phyloP scores from a whole-genome alignment of 176 grass and related monocot species.

The Secale cereale region DNA sequence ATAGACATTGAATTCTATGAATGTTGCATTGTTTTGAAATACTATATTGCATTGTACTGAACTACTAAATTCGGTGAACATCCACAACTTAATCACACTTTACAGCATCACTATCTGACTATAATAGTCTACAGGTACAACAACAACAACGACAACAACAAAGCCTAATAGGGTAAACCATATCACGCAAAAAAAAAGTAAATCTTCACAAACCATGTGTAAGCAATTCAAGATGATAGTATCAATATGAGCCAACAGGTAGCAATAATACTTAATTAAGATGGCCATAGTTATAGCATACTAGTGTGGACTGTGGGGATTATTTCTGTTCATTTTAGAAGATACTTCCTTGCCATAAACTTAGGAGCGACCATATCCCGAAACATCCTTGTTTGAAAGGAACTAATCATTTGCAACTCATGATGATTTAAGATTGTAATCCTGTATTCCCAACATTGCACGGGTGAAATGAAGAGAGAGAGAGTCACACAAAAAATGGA shows the following conservation, averaged over 20 bases:
- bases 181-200: background rate
- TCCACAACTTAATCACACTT: background rate
- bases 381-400: background rate
- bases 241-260: slow-evolving; percentile 16
- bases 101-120: background rate
- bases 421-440: background rate
- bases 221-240: slow-evolving; percentile 6
- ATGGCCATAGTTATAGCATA: background rate
- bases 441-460: background rate
- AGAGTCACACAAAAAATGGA: background rate
- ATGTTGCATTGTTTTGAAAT: background rate
- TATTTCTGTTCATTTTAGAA: slow-evolving; percentile 17
- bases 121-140: no score
- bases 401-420: background rate
- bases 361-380: background rate
- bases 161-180: background rate
- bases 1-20: background rate
- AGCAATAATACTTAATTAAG: background rate
- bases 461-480: slow-evolving; percentile 6
- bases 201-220: background rate
- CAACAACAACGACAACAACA: no score
- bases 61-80: background rate
- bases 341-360: background rate
- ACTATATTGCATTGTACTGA: background rate
- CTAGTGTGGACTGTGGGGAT: background rate